Evolutionary conservation across 176 grass and related monocot genomes (phyloP), one percentile per base, ranked within the genome.

Genomic region (Phoenix dactylifera): DNA sequence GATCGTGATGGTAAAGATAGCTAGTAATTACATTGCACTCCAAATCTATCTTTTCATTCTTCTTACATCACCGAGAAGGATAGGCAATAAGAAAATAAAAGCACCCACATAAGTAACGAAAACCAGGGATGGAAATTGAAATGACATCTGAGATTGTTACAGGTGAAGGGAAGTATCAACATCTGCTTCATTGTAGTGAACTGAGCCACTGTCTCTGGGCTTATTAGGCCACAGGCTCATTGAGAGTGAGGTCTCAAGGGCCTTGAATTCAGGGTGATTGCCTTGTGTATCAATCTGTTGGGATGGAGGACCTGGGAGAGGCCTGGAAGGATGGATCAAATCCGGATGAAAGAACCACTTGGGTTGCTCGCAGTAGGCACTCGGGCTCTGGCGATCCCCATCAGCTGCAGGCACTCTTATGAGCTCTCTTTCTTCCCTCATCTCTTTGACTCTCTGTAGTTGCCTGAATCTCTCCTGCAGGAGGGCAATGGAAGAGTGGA

Each of bases 141-240:
- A 44, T 9, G 35, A 12, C 1, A 44, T 44, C 10, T 14, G 35
- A 44, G 35, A 44, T 44, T 44, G 35, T 88, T 88, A 95, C 80
- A 95, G 89, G 72, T 89, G 89, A 74, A 95, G 89, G 19, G 89
- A 95, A 62, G 89, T 95, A 63, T 95, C 89, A 22, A 95, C 89
- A 63, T 95, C 89, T 69, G 68, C 50, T 59, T 88, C 89, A 74
- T 58, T 65, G 67, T 81, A 73, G 57, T 53, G 73, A 52, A 76
- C 74, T 52, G 79, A 81, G 78, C 74, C 83, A 63, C 83, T 79
- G 76, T 74, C 62, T 62, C 73, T 80, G 23, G 82, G 60, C 54
- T 51, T 19, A 30, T 76, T 76, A 61, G 28, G 70, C 65, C 80
- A 80, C 24, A 72, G 18, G 67, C 18, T 67, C 58, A 30, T 61